Evolutionary conservation across 345 rosid genomes (phyloP).

Genomic region (Conringia planisiliqua): DNA sequence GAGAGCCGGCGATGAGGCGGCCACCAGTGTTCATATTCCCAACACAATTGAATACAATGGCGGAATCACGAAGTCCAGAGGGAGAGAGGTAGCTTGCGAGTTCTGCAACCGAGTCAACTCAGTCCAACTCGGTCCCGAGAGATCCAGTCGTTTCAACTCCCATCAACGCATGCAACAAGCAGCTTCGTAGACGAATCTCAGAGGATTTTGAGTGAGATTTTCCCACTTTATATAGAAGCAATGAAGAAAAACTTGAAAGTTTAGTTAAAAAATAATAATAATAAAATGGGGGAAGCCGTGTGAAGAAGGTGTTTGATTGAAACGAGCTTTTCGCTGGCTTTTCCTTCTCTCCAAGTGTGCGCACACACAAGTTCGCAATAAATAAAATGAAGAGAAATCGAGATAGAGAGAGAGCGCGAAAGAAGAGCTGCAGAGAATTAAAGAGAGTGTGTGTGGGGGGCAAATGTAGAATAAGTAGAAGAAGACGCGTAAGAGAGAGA

Average conservation of each 20-base stretch:
- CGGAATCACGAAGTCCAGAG: neutral
- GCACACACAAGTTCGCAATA: neutral
- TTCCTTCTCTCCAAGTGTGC: neutral
- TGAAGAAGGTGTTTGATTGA: constrained; percentile 1
- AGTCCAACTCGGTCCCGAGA: constrained; percentile 6
- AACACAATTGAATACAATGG: neutral
- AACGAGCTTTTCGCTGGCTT: neutral
- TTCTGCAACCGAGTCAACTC: neutral
- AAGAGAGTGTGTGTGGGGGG: neutral
- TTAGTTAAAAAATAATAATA: neutral
- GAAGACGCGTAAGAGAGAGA: constrained; percentile 27
- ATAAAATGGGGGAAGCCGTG: neutral
- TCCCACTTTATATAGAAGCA: neutral
- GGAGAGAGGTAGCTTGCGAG: neutral
- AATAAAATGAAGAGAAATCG: constrained; percentile 5
- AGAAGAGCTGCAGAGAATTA: constrained; percentile 7
- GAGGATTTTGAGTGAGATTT: neutral
- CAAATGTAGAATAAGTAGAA: constrained; percentile 10
- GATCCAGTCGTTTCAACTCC: constrained; percentile 15
- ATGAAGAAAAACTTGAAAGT: neutral
- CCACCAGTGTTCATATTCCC: constrained; percentile 63
- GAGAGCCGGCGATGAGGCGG: constrained; percentile 89
- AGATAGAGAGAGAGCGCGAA: no score
- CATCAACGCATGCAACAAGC: constrained; percentile 22
- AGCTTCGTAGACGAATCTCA: neutral